A percentile compares a stretch with the other conserved stretches of the same genome.
Evolutionary conservation across 2,329 filamentous ascomycete genomes (phyloP).

Genomic region (Cryphonectria japonica): DNA sequence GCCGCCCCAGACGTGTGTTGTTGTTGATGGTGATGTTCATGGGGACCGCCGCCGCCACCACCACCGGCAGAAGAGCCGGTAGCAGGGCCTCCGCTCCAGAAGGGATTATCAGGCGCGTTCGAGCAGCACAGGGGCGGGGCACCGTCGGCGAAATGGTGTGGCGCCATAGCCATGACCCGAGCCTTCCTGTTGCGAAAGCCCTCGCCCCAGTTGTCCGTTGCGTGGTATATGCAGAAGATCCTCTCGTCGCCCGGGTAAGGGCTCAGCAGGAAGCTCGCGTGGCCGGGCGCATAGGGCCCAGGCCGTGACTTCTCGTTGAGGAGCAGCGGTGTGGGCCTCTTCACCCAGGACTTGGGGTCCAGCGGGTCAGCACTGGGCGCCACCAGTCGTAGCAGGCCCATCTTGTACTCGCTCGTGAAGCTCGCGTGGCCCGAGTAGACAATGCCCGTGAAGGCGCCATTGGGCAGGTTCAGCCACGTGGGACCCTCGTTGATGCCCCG

Average conservation of each 20-base stretch:
- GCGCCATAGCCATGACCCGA: constrained; percentile 26
- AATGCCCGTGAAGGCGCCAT: constrained; percentile 31
- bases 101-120: constrained; percentile 14
- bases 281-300: constrained; percentile 31
- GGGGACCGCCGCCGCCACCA: not conserved
- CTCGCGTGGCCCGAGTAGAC: constrained; percentile 33
- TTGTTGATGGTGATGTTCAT: constrained; percentile 2
- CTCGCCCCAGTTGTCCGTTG: constrained; percentile 28
- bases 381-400: constrained; percentile 29
- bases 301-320: constrained; percentile 22
- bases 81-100: constrained; percentile 3
- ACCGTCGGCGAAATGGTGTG: constrained; percentile 25
- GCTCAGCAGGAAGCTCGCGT: constrained; percentile 31
- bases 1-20: not conserved
- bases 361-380: constrained; percentile 29
- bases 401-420: constrained; percentile 33
- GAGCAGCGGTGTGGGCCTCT: constrained; percentile 24
- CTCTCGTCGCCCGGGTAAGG: constrained; percentile 28
- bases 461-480: constrained; percentile 31
- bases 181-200: constrained; percentile 33
- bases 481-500: constrained; percentile 33
- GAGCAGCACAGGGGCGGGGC: constrained; percentile 30
- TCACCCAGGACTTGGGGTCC: constrained; percentile 24
- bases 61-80: not conserved
- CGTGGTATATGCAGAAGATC: constrained; percentile 32